A percentile compares a stretch with the other conserved stretches of the same genome.
These are phyloP conservation scores for Entomortierella lignicola DNA, from an alignment of 192 early-diverging fungal species.

Conservation along the genomic window DNA sequence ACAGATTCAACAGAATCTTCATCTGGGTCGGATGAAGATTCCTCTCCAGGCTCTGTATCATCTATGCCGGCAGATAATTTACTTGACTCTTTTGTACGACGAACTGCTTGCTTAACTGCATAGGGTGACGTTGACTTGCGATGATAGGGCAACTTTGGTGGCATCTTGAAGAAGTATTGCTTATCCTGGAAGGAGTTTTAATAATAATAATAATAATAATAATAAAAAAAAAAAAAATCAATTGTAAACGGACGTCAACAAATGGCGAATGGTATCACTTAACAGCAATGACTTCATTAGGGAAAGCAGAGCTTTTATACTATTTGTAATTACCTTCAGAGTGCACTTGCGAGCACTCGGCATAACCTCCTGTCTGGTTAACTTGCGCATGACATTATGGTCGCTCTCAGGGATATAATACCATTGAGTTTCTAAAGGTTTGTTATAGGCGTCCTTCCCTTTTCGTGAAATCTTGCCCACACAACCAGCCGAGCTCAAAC, in stretches of 20 bases:
- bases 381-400: slow-evolving; percentile 64
- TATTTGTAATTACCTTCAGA: slow-evolving; percentile 45
- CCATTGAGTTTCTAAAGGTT: slow-evolving; percentile 63
- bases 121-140: slow-evolving; percentile 53
- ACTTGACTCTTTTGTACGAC: slow-evolving; percentile 42
- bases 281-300: too few relatives aligned
- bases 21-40: slow-evolving; percentile 26
- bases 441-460: slow-evolving; percentile 67
- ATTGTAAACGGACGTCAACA: too few relatives aligned
- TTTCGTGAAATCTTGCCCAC: slow-evolving; percentile 66
- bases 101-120: slow-evolving; percentile 34
- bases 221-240: neutral
- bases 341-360: slow-evolving; percentile 68
- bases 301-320: too few relatives aligned
- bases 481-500: slow-evolving; percentile 55
- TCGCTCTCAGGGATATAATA: slow-evolving; percentile 66
- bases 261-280: neutral
- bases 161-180: slow-evolving; percentile 68
- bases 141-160: slow-evolving; percentile 64
- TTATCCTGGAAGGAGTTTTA: slow-evolving; percentile 22
- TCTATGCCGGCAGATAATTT: slow-evolving; percentile 17
- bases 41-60: slow-evolving; percentile 16
- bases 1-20: slow-evolving; percentile 9
- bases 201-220: neutral
- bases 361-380: slow-evolving; percentile 61